phyloP scores from a whole-genome alignment of 2,329 filamentous ascomycete genomes.

The Dactylellina sp. region DNA sequence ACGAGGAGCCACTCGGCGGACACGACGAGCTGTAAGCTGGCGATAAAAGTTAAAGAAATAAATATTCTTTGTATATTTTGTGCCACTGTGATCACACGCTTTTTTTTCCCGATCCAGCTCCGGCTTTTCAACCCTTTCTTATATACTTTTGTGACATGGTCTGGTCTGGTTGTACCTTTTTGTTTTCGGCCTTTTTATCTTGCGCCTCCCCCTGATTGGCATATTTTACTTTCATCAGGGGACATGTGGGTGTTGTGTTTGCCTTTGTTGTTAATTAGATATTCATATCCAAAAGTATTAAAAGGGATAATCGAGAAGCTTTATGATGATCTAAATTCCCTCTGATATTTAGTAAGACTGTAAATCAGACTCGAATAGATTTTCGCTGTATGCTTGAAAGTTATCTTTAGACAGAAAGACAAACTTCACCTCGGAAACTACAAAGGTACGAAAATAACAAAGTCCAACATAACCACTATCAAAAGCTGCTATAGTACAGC shows the following conservation, averaged over 20 bases:
- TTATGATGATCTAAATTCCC: not conserved
- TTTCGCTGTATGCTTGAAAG: too few species aligned
- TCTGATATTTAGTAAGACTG: too few species aligned
- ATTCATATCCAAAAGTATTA: conserved; percentile 38
- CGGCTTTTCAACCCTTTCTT: too few species aligned
- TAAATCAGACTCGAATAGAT: too few species aligned
- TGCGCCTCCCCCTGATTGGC: conserved; percentile 1
- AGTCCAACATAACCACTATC: too few species aligned
- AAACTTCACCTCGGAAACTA: too few species aligned
- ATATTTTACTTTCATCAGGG: conserved; percentile 5
- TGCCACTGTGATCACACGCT: conserved; percentile 1
- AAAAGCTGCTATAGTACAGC: too few species aligned
- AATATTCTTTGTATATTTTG: conserved; percentile 54
- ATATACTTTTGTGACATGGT: conserved; percentile 21
- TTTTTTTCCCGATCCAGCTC: conserved; percentile 17
- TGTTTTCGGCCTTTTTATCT: conserved; percentile 15
- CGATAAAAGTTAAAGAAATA: conserved; percentile 4
- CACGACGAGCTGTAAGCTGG: conserved; percentile 81
- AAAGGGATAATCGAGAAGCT: conserved; percentile 12
- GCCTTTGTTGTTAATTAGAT: conserved; percentile 30
- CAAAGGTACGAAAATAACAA: too few species aligned
- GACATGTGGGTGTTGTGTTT: conserved; percentile 18
- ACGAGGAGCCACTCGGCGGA: conserved; percentile 76
- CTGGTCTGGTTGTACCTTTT: not conserved
- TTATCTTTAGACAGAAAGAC: too few species aligned